Percentiles rank a stretch among this genome's conserved stretches.
These are phyloP conservation scores for Microstegium vimineum DNA, from an alignment of 176 grass and related monocot genomes.

Conservation along the genomic window DNA sequence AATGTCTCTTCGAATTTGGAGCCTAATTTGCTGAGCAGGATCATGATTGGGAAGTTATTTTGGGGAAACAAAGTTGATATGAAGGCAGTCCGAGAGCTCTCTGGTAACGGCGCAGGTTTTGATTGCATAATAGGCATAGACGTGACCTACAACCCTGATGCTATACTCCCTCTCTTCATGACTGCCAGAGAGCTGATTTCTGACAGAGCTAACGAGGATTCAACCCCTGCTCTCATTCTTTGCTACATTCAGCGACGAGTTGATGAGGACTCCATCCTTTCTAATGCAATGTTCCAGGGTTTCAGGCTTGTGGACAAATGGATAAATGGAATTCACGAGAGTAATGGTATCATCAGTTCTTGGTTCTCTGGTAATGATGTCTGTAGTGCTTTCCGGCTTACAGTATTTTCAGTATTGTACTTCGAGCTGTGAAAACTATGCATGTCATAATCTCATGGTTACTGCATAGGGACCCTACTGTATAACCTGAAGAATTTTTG, in stretches of 20 bases:
- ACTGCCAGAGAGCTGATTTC: constrained; percentile 72
- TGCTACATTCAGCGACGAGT: constrained; percentile 84
- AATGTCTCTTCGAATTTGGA: constrained; percentile 63
- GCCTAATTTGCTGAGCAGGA: constrained; percentile 33
- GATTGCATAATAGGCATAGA: constrained; percentile 91
- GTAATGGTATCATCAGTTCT: constrained; percentile 61
- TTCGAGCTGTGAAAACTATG: constrained; percentile 33
- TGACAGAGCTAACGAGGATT: constrained; percentile 6
- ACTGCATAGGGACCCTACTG: neutral
- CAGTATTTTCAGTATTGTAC: constrained; percentile 65
- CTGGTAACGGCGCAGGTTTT: constrained; percentile 32
- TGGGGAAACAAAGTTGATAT: constrained; percentile 68
- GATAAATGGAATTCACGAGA: constrained; percentile 57
- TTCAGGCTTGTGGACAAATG: constrained; percentile 79
- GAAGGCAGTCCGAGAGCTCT: constrained; percentile 40
- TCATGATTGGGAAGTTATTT: constrained; percentile 52
- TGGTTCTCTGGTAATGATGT: constrained; percentile 60
- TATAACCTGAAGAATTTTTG: neutral
- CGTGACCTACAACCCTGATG: constrained; percentile 74
- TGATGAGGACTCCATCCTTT: constrained; percentile 62
- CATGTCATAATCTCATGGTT: neutral
- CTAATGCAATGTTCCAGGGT: constrained; percentile 29
- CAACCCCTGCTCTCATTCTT: constrained; percentile 51
- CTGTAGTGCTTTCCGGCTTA: constrained; percentile 34
- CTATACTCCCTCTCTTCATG: constrained; percentile 72